Conservation (phyloP, 805 yeast genomes). For the Myxozyma geophila region DNA sequence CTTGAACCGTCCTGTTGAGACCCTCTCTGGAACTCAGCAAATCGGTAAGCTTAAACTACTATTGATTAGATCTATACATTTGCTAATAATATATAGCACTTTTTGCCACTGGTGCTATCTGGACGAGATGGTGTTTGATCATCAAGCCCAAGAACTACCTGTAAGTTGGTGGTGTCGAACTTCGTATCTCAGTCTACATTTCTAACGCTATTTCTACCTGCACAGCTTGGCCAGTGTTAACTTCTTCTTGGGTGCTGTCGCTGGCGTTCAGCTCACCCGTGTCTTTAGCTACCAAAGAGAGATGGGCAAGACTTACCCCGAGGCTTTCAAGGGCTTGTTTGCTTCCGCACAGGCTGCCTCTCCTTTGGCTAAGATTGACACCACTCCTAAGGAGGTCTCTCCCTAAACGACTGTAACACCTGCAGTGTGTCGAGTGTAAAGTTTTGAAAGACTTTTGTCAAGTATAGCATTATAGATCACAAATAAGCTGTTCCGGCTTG, state of each 20-base stretch:
- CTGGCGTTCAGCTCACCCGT: slow-evolving; percentile 80
- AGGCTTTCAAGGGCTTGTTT: slow-evolving; percentile 32
- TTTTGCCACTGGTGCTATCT: slow-evolving; percentile 87
- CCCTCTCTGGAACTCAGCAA: slow-evolving; percentile 87
- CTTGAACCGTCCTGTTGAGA: slow-evolving; percentile 86
- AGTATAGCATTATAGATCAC: too few species aligned
- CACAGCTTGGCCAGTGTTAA: slow-evolving; percentile 79
- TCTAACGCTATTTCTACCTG: background rate
- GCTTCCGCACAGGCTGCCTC: slow-evolving; percentile 10
- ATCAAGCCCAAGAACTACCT: slow-evolving; percentile 85
- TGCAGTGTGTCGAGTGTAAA: too few species aligned
- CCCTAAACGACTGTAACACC: background rate
- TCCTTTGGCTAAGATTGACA: slow-evolving; percentile 8
- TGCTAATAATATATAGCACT: slow-evolving; percentile 53
- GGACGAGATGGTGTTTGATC: slow-evolving; percentile 98
- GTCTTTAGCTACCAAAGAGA: slow-evolving; percentile 47
- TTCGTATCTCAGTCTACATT: background rate
- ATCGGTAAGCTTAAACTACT: slow-evolving; percentile 40
- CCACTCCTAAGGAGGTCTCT: slow-evolving; percentile 9
- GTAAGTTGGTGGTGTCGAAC: slow-evolving; percentile 9
- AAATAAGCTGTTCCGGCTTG: background rate
- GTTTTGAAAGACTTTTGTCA: too few species aligned
- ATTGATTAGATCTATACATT: slow-evolving; percentile 20
- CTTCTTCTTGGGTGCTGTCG: slow-evolving; percentile 89
- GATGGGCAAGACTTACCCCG: slow-evolving; percentile 33